Conservation (phyloP, 129 eudicot genomes). For the Flaveria trinervia region DNA sequence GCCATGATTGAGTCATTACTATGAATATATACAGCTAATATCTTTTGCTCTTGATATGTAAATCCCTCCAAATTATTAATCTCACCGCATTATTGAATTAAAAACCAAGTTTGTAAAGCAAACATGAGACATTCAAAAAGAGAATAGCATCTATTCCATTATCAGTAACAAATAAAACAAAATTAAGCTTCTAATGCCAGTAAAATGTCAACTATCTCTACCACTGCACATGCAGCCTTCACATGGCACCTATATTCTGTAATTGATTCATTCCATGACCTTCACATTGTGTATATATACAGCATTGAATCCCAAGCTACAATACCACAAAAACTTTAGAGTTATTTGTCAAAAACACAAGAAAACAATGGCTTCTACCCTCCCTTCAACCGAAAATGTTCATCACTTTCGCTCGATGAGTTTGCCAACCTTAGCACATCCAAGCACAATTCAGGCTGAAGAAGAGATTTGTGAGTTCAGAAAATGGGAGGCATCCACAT, state of each 20-base stretch:
- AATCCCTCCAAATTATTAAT: conserved; percentile 33
- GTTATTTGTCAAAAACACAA: conserved; percentile 20
- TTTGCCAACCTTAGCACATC: conserved; percentile 54
- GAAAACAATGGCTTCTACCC: conserved; percentile 36
- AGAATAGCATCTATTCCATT: conserved; percentile 44
- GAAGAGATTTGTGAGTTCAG: conserved; percentile 50
- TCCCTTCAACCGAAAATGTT: conserved; percentile 27
- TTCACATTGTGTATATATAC: conserved; percentile 27
- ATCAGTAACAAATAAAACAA: conserved; percentile 42
- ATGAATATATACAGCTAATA: conserved; percentile 35
- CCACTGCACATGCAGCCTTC: conserved; percentile 33
- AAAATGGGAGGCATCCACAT: conserved; percentile 43
- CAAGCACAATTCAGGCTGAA: conserved; percentile 48
- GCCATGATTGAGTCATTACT: conserved; percentile 38
- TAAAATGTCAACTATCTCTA: conserved; percentile 34
- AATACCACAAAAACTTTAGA: conserved; percentile 33
- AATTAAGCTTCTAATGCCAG: conserved; percentile 20
- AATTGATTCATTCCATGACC: conserved; percentile 26
- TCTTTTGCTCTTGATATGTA: conserved; percentile 25
- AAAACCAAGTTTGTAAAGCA: conserved; percentile 32
- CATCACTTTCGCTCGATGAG: conserved; percentile 53
- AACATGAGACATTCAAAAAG: conserved; percentile 38
- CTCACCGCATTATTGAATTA: conserved; percentile 26
- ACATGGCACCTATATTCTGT: conserved; percentile 28
- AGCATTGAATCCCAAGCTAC: conserved; percentile 8